A percentile compares a stretch with the other conserved stretches of the same genome.
These are phyloP conservation scores for Trichopus zeylanicus DNA, from an alignment of 116 monocot genomes.

Conservation along the genomic window DNA sequence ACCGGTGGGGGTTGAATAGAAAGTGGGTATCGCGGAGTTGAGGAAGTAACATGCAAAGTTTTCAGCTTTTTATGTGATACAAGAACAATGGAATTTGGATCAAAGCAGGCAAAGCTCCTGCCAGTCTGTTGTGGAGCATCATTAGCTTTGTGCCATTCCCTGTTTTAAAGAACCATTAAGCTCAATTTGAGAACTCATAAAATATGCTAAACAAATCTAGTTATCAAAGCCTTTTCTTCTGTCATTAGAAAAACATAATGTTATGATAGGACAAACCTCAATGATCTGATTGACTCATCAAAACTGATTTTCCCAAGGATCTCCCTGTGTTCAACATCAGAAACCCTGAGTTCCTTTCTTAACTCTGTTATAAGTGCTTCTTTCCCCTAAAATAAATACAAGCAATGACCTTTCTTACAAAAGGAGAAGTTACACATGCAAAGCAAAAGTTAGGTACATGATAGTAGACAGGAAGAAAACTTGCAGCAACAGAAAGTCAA, in stretches of 20 bases:
- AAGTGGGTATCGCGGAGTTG: slow-evolving; percentile 14
- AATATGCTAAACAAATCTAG: background rate
- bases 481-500: background rate
- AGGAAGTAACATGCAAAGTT: background rate
- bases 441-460: background rate
- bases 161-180: slow-evolving; percentile 4
- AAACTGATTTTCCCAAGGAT: slow-evolving; percentile 35
- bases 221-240: background rate
- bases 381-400: slow-evolving; percentile 23
- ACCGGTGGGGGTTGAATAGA: slow-evolving; percentile 10
- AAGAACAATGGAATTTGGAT: slow-evolving; percentile 4
- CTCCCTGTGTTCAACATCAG: slow-evolving; percentile 62
- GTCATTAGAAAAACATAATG: no score
- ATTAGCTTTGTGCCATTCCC: slow-evolving; percentile 11
- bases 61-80: slow-evolving; percentile 24
- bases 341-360: slow-evolving; percentile 70
- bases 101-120: slow-evolving; percentile 4
- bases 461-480: no score
- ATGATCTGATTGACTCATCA: slow-evolving; percentile 28
- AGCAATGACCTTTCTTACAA: background rate
- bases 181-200: background rate
- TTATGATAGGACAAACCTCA: slow-evolving; percentile 20
- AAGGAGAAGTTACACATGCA: no score
- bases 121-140: slow-evolving; percentile 4
- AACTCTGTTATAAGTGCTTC: slow-evolving; percentile 44